These are phyloP conservation scores for Huiozyma naganishii DNA, from an alignment of 805 yeast species.

Conservation along the genomic window DNA sequence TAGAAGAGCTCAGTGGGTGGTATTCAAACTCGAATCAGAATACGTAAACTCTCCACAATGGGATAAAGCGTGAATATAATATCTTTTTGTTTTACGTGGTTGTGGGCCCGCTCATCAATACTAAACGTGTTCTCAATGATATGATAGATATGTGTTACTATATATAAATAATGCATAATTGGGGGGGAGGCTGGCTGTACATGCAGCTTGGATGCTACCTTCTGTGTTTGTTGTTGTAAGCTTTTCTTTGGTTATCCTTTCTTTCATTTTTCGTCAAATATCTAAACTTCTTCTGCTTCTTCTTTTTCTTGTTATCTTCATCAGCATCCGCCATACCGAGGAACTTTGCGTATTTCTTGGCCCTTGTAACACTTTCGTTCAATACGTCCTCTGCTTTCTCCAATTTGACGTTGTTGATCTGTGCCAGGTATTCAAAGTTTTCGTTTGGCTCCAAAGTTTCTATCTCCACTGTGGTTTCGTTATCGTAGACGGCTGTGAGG, in stretches of 20 bases:
- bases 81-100: no score
- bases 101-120: no score
- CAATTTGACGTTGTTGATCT: slow-evolving; percentile 62
- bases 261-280: slow-evolving; percentile 78
- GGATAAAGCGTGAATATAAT: no score
- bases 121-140: no score
- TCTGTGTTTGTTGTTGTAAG: slow-evolving; percentile 29
- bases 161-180: background rate
- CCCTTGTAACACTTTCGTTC: slow-evolving; percentile 63
- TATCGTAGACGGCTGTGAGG: slow-evolving; percentile 21
- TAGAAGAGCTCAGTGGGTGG: slow-evolving; percentile 85
- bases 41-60: slow-evolving; percentile 15
- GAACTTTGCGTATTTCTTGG: slow-evolving; percentile 70
- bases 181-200: background rate
- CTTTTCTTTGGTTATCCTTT: slow-evolving; percentile 43
- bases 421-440: slow-evolving; percentile 49
- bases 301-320: slow-evolving; percentile 18
- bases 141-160: no score
- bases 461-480: slow-evolving; percentile 36
- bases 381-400: slow-evolving; percentile 57
- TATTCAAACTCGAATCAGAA: slow-evolving; percentile 76
- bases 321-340: slow-evolving; percentile 41
- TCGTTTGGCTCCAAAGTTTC: slow-evolving; percentile 39
- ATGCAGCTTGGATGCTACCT: slow-evolving; percentile 1
- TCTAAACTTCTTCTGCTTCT: slow-evolving; percentile 64